Base-by-base conservation (phyloP, 2,329 filamentous ascomycete genomes). In the Cryoendolithus antarcticus region DNA sequence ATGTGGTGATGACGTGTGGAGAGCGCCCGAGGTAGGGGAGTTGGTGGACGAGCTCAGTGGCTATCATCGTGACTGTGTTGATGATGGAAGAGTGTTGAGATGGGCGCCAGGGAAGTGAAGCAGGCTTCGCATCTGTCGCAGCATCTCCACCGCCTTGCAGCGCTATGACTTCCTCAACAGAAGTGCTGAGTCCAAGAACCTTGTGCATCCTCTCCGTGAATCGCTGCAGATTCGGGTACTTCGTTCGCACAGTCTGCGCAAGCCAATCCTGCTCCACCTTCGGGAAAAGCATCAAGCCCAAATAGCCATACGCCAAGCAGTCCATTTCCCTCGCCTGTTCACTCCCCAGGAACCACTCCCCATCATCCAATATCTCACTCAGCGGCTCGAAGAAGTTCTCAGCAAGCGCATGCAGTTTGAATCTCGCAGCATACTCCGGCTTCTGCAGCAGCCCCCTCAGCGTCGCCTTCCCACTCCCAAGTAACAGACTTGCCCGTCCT, bases 261-360 rank as follows among this genome's bases (percentile, higher is more conserved):
- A 82, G 60, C 77, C 77, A 84, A 11, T 71, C 59, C 39, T 77
- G 72, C 10, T 77, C 74, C 13, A 82, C 56, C 6, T 71, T 60
- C 1, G 78, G 72, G 15, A 72, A 67, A 1, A 81, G 65, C 66
- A 91, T 82, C 36, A 95, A 63, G 2, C 76, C 71, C 29, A 96
- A 65, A 57, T 93, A 93, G 8, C 80, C 91, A 51, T 85, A 75
- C 0, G 77, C 79, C 34, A 95, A 59, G 55, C 84, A 94, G 59
- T 95, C 88, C 15, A 93, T 61, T 39, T 72, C 75, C 2, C 75
- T 75, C 0, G 74, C 69, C n/a, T 63, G 52, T 1, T 63, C 56
- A 6, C 62, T 60, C 8, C 63, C 64, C 1, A 83, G 62, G 52
- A 72, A 80, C 2, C 60, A 52, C 44, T 74, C 75, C 9, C 45